Percentiles rank a stretch among this genome's conserved stretches.
Conservation (phyloP, 1,284 basidiomycete genomes). For the Rhodotorula sp. region DNA sequence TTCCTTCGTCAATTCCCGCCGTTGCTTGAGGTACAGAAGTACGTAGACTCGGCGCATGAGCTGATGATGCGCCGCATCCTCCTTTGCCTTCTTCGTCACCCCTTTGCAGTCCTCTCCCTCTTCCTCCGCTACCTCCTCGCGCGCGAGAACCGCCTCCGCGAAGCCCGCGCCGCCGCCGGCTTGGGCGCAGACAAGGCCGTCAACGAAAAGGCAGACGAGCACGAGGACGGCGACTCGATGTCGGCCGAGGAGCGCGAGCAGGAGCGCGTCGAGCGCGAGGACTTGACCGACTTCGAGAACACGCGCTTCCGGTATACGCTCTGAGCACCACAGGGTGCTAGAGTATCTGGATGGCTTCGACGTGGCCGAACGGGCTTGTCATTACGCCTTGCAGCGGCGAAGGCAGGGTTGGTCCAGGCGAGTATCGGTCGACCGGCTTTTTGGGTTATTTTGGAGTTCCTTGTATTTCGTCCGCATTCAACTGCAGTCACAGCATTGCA, state of each 20-base stretch:
- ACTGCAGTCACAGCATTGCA: not conserved
- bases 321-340: not conserved
- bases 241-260: slow-evolving; percentile 42
- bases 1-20: too few species aligned
- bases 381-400: too few species aligned
- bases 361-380: too few species aligned
- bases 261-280: slow-evolving; percentile 25
- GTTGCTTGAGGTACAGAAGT: too few species aligned
- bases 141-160: slow-evolving; percentile 50
- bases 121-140: slow-evolving; percentile 48
- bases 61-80: too few species aligned
- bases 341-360: too few species aligned
- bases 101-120: slow-evolving; percentile 46
- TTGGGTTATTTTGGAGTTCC: not conserved
- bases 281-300: slow-evolving; percentile 45
- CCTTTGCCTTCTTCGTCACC: slow-evolving; percentile 38
- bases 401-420: too few species aligned
- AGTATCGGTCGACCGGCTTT: not conserved
- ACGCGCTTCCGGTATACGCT: slow-evolving; percentile 31
- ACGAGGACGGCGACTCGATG: slow-evolving; percentile 23
- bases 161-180: slow-evolving; percentile 8
- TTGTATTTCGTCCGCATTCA: not conserved
- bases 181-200: not conserved
- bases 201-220: not conserved
- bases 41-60: too few species aligned